Conservation (phyloP, 2,329 filamentous ascomycete genomes). For the Drechslerella dactyloides region DNA sequence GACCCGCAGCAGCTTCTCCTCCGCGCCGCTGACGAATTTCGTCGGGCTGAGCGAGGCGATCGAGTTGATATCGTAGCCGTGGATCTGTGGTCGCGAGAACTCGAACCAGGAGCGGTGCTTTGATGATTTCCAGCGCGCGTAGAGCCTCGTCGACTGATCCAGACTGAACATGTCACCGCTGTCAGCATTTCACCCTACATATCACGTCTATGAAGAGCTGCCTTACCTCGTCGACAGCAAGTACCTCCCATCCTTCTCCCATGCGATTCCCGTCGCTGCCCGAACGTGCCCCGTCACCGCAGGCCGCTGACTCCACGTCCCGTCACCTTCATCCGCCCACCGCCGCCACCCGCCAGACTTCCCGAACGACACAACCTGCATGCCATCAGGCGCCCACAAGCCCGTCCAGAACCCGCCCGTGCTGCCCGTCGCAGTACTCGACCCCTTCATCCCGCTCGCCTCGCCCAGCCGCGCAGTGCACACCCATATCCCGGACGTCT, state of each 20-base stretch:
- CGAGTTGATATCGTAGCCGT: slow-evolving; percentile 97
- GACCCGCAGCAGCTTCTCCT: slow-evolving; percentile 96
- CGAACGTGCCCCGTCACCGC: slow-evolving; percentile 84
- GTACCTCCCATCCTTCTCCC: slow-evolving; percentile 82
- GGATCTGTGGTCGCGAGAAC: slow-evolving; percentile 92
- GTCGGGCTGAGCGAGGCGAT: slow-evolving; percentile 75
- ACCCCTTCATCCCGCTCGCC: slow-evolving; percentile 92
- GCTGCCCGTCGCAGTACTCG: slow-evolving; percentile 93
- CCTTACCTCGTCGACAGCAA: slow-evolving; percentile 79
- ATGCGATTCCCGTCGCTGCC: slow-evolving; percentile 80
- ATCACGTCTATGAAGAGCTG: neutral
- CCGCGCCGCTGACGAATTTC: slow-evolving; percentile 90
- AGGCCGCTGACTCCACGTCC: slow-evolving; percentile 75
- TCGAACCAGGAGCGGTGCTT: slow-evolving; percentile 79
- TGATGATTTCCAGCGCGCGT: slow-evolving; percentile 74
- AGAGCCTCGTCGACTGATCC: slow-evolving; percentile 90
- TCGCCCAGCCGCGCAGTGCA: slow-evolving; percentile 85
- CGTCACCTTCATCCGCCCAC: slow-evolving; percentile 72
- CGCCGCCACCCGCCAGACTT: slow-evolving; percentile 91
- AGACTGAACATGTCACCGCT: slow-evolving; percentile 21
- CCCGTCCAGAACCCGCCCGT: slow-evolving; percentile 97
- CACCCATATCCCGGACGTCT: slow-evolving; percentile 85
- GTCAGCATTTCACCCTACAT: neutral
- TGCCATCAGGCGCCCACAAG: slow-evolving; percentile 82
- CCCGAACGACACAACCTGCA: slow-evolving; percentile 78